Evolutionary conservation across 257 asterid genomes (phyloP).

Genomic region (Solanum boliviense): DNA sequence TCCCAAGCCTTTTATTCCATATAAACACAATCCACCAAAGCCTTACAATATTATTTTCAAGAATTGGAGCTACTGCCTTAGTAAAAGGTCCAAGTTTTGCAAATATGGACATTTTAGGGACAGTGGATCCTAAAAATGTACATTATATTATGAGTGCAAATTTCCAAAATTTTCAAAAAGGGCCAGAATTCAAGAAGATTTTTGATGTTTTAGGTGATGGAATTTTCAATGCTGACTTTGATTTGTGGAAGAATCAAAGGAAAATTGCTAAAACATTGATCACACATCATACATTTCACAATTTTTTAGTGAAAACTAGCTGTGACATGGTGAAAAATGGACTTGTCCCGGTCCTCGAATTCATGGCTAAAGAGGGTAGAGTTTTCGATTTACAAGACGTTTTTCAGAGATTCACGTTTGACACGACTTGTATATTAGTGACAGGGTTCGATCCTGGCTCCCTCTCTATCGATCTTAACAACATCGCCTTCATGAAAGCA

Average conservation of each 20-base stretch:
- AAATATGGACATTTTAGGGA: neutral
- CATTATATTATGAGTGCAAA: neutral
- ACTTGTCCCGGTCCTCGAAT: slow-evolving; percentile 33
- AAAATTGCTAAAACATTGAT: slow-evolving; percentile 22
- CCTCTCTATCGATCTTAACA: slow-evolving; percentile 17
- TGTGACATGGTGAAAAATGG: slow-evolving; percentile 24
- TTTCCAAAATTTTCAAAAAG: neutral
- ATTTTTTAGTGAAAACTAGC: slow-evolving; percentile 13
- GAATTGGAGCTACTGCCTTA: neutral
- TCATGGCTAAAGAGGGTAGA: neutral
- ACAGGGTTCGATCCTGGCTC: slow-evolving; percentile 43
- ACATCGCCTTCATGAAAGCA: slow-evolving; percentile 36
- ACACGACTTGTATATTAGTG: slow-evolving; percentile 24
- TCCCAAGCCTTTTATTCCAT: neutral
- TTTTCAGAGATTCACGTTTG: slow-evolving; percentile 40
- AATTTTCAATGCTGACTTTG: slow-evolving; percentile 39
- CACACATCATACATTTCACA: slow-evolving; percentile 11
- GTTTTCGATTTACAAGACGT: slow-evolving; percentile 39
- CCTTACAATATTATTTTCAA: neutral
- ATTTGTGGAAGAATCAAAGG: slow-evolving; percentile 34
- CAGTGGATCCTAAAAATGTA: neutral
- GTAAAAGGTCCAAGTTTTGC: neutral
- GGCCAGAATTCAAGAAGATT: slow-evolving; percentile 15
- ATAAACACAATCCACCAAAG: neutral
- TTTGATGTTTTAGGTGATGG: slow-evolving; percentile 47